Percentiles rank a stretch among this genome's conserved stretches.
Evolutionary conservation across 1,284 basidiomycete genomes (phyloP).

Genomic region (Trichosporon ovoides): DNA sequence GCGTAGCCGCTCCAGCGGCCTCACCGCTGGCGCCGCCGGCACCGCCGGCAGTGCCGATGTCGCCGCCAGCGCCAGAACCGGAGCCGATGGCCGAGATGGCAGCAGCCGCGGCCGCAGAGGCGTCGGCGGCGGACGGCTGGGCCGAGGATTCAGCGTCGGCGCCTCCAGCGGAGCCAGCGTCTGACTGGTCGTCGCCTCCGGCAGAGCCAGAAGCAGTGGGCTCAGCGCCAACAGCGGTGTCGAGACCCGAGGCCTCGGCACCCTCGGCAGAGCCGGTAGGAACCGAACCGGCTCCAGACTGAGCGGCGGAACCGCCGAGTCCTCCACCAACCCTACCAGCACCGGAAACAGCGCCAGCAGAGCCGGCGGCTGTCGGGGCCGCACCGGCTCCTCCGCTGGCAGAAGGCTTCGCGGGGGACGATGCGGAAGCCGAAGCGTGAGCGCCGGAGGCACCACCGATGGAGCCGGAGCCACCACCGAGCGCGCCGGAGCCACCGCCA

Average conservation of each 20-base stretch:
- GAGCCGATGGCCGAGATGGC: not conserved
- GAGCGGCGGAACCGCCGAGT: not conserved
- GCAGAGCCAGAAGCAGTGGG: not conserved
- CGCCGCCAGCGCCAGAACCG: not conserved
- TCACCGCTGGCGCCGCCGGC: not conserved
- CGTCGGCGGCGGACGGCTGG: not conserved
- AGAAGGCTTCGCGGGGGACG: too few species aligned
- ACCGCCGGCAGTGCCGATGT: not conserved
- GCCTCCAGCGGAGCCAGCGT: too few species aligned
- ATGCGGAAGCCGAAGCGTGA: too few species aligned
- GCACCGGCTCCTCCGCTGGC: too few species aligned
- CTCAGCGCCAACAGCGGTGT: too few species aligned
- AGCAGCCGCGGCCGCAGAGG: not conserved
- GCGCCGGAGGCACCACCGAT: too few species aligned
- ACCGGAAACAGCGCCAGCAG: not conserved
- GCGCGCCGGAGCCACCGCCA: too few species aligned
- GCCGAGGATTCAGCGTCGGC: too few species aligned
- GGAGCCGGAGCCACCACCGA: too few species aligned
- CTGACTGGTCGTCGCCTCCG: not conserved
- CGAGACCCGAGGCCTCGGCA: too few species aligned
- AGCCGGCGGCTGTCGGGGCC: not conserved
- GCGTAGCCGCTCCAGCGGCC: too few species aligned
- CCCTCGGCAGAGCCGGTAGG: too few species aligned
- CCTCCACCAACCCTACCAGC: not conserved
- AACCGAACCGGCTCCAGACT: not conserved